Evolutionary conservation across 495 filamentous ascomycete genomes (phyloP).

Genomic region (Gamarada debralockiae): DNA sequence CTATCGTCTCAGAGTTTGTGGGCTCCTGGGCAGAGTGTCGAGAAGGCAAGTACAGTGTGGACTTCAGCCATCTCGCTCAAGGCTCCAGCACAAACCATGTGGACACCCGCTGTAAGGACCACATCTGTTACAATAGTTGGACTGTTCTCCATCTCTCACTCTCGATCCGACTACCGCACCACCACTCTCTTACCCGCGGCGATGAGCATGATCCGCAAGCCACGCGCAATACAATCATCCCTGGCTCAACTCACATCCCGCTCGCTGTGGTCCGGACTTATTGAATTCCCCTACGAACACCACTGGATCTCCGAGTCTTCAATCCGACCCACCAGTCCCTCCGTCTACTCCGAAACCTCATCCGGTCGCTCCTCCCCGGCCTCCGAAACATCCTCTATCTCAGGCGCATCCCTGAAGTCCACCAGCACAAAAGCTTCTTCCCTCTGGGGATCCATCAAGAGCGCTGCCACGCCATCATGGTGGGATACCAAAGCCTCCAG

Average conservation of each 20-base stretch:
- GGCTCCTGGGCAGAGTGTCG: neutral
- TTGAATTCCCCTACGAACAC: constrained; percentile 12
- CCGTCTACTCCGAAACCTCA: constrained; percentile 16
- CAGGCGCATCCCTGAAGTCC: constrained; percentile 10
- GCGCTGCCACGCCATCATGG: constrained; percentile 8
- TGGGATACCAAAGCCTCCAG: constrained; percentile 10
- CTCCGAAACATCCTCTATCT: constrained; percentile 20
- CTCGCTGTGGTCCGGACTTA: constrained; percentile 15
- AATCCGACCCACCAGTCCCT: constrained; percentile 21
- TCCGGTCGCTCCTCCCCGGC: constrained; percentile 16
- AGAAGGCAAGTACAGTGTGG: constrained; percentile 4
- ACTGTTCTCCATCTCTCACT: constrained; percentile 12
- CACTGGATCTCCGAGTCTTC: constrained; percentile 27
- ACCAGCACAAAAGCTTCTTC: constrained; percentile 27
- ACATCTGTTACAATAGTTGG: constrained; percentile 5
- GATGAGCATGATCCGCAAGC: constrained; percentile 19
- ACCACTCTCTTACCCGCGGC: constrained; percentile 13
- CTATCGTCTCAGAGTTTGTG: constrained; percentile 15
- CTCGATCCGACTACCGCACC: constrained; percentile 8
- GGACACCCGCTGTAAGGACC: constrained; percentile 15
- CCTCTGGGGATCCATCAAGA: constrained; percentile 11
- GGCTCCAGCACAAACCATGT: constrained; percentile 12
- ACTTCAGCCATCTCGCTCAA: neutral
- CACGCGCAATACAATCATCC: constrained; percentile 7
- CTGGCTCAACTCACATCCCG: constrained; percentile 8